Evolutionary conservation across 2,329 filamentous ascomycete species (phyloP).

Genomic region (Pseudophaeomoniella oleicola): DNA sequence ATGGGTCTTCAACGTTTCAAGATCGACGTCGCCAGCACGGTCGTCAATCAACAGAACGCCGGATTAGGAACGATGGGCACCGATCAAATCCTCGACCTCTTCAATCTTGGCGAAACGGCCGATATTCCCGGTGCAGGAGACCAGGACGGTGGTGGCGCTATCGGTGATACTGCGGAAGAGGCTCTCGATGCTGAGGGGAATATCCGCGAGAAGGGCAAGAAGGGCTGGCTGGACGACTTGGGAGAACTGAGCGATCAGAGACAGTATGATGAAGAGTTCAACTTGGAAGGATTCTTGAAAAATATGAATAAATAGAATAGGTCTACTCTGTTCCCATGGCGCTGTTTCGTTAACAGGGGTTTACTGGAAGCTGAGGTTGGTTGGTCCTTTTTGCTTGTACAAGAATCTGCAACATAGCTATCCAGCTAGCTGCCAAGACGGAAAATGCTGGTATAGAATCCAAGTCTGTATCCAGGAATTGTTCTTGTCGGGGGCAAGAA

Average conservation of each 20-base stretch:
- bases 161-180: constrained; percentile 46
- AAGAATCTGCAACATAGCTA: too few relatives aligned
- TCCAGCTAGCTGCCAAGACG: too few relatives aligned
- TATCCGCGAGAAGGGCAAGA: constrained; percentile 87
- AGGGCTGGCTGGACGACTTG: constrained; percentile 87
- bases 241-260: constrained; percentile 95
- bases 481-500: too few relatives aligned
- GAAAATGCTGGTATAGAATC: too few relatives aligned
- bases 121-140: constrained; percentile 42
- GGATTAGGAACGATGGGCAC: constrained; percentile 94
- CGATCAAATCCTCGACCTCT: constrained; percentile 91
- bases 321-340: too few relatives aligned
- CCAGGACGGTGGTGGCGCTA: constrained; percentile 34
- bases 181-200: constrained; percentile 92
- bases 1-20: constrained; percentile 97
- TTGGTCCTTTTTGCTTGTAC: too few relatives aligned
- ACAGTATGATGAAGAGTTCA: constrained; percentile 97
- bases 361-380: too few relatives aligned
- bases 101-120: constrained; percentile 67
- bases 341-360: too few relatives aligned
- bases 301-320: constrained; percentile 56
- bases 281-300: constrained; percentile 87
- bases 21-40: constrained; percentile 93
- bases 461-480: too few relatives aligned
- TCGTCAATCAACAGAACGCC: constrained; percentile 97